These are phyloP conservation scores for Diplosphaera chodatii DNA, from an alignment of 139 green algal genomes.

Conservation along the genomic window DNA sequence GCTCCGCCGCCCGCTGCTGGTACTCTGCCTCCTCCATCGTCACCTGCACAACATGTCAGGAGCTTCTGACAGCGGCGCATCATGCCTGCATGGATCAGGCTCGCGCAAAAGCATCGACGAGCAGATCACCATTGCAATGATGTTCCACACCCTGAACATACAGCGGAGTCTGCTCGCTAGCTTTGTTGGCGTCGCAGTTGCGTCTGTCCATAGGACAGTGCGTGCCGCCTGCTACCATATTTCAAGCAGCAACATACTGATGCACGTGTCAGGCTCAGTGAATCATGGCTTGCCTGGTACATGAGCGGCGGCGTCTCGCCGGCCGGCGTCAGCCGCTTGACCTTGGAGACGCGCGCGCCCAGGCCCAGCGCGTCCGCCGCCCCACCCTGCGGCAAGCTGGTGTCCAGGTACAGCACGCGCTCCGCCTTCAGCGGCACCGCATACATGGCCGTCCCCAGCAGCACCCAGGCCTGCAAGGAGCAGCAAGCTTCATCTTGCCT, in stretches of 20 bases:
- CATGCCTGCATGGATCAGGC: no score
- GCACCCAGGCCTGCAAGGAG: constrained; percentile 52
- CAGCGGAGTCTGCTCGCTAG: no score
- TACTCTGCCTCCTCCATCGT: constrained; percentile 62
- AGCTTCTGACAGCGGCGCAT: no score
- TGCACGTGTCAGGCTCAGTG: no score
- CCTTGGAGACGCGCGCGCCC: constrained; percentile 14
- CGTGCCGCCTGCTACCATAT: no score
- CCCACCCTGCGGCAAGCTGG: constrained; percentile 8
- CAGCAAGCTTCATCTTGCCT: no score
- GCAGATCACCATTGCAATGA: no score
- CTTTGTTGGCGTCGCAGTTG: no score
- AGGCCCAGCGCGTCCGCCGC: constrained; percentile 5
- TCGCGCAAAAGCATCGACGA: no score
- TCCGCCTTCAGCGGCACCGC: constrained; percentile 55
- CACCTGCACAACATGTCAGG: constrained; percentile 48
- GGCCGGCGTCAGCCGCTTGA: background rate
- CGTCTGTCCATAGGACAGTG: no score
- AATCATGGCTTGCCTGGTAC: constrained; percentile 6
- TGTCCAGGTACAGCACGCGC: constrained; percentile 61
- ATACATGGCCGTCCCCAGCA: constrained; percentile 50
- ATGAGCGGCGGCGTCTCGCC: background rate
- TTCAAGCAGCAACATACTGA: no score
- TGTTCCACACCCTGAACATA: no score
- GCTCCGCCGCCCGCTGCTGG: constrained; percentile 14